Conservation (phyloP, 306 rosid species). For the Inga oerstediana region DNA sequence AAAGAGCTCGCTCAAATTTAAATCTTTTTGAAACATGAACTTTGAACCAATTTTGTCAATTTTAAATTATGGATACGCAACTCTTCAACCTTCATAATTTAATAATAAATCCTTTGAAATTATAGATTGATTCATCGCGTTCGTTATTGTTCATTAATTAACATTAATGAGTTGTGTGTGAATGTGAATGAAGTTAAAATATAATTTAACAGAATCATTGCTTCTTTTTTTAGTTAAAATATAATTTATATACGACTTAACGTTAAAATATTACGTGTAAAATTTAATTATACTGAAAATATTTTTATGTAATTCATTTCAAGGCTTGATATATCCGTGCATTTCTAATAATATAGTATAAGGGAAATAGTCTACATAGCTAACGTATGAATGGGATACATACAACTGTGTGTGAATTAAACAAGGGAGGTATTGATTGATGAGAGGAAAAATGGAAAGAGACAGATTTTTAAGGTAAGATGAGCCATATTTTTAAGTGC, state of each 20-base stretch:
- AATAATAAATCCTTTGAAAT: background rate
- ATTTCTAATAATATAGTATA: too few relatives aligned
- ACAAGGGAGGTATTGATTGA: background rate
- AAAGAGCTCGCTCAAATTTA: too few relatives aligned
- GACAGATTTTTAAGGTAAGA: slow-evolving; percentile 3
- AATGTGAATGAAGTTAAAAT: too few relatives aligned
- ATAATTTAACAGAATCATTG: too few relatives aligned
- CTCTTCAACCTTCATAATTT: background rate
- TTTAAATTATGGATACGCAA: too few relatives aligned
- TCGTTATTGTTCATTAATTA: background rate
- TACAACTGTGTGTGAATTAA: background rate
- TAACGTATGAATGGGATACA: background rate
- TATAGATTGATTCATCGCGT: background rate
- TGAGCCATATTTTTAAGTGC: background rate
- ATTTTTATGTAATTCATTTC: too few relatives aligned
- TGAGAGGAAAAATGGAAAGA: background rate
- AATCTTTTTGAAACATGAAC: too few relatives aligned
- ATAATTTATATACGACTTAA: background rate
- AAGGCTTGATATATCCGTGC: too few relatives aligned
- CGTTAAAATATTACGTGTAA: background rate
- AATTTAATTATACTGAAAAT: too few relatives aligned
- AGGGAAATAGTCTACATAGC: too few relatives aligned
- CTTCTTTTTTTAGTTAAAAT: too few relatives aligned
- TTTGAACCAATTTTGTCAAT: too few relatives aligned
- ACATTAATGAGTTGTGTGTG: background rate